phyloP scores from a whole-genome alignment of 176 grass and related monocot genomes.

The Stipa capillata region DNA sequence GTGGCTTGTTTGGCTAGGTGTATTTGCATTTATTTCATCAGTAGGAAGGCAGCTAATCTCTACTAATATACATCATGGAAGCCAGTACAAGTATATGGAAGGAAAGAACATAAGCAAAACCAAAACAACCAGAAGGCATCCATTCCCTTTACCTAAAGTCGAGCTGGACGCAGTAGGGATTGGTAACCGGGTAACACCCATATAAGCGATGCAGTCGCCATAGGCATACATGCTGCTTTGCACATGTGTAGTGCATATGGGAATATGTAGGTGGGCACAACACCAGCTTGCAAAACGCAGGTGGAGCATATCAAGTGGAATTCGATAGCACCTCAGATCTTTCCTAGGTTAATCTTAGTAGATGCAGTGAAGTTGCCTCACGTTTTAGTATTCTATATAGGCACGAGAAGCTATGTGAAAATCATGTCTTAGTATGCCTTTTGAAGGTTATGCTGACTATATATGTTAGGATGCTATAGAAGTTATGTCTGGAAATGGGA shows the following conservation, averaged over 20 bases:
- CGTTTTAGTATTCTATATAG: neutral
- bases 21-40: neutral
- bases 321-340: neutral
- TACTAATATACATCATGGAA: no score
- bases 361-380: neutral
- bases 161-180: neutral
- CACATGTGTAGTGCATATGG: no score
- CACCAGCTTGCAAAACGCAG: neutral
- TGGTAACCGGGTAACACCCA: neutral
- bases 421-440: neutral
- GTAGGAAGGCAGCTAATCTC: neutral
- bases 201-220: neutral
- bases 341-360: neutral
- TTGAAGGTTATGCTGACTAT: neutral
- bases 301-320: no score
- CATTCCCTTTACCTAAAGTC: neutral
- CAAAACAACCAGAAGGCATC: neutral
- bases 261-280: neutral
- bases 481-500: no score
- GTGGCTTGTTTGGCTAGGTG: neutral
- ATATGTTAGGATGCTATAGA: no score
- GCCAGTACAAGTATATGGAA: no score
- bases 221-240: no score
- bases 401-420: neutral
- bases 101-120: neutral